Conservation (phyloP, 2,329 filamentous ascomycete genomes). For the Cytospora paraplurivora region DNA sequence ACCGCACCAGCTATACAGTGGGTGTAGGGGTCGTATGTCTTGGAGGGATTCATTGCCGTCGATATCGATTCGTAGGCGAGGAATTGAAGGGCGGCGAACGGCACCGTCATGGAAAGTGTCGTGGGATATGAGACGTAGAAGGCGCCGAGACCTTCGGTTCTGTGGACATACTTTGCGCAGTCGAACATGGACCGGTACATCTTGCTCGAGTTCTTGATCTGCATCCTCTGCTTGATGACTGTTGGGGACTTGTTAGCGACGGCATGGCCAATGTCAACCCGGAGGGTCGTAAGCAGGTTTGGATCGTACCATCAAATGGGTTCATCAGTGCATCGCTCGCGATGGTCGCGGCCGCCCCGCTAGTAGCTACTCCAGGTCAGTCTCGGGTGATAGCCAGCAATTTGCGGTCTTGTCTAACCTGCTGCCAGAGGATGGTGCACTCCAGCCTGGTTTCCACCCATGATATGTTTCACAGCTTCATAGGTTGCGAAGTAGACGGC, state of each 20-base stretch:
- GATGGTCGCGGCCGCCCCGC: slow-evolving; percentile 92
- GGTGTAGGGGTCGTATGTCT: slow-evolving; percentile 86
- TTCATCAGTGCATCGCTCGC: slow-evolving; percentile 99
- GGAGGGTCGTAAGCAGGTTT: not conserved
- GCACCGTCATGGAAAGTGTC: slow-evolving; percentile 96
- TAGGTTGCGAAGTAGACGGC: slow-evolving; percentile 99
- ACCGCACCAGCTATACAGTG: slow-evolving; percentile 92
- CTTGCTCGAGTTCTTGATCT: slow-evolving; percentile 88
- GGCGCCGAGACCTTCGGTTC: slow-evolving; percentile 80
- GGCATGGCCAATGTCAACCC: not conserved
- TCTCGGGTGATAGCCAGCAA: not conserved
- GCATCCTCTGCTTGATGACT: slow-evolving; percentile 99
- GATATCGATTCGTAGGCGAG: slow-evolving; percentile 97
- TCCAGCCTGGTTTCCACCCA: slow-evolving; percentile 86
- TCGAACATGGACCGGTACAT: slow-evolving; percentile 84
- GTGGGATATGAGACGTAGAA: slow-evolving; percentile 99
- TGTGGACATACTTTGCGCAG: slow-evolving; percentile 87
- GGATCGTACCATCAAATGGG: slow-evolving; percentile 83
- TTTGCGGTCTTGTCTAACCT: slow-evolving; percentile 56
- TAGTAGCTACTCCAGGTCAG: slow-evolving; percentile 64
- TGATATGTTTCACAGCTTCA: slow-evolving; percentile 93
- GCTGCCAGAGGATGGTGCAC: slow-evolving; percentile 92
- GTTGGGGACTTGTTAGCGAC: slow-evolving; percentile 23
- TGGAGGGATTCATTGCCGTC: slow-evolving; percentile 84
- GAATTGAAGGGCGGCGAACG: slow-evolving; percentile 96